Conservation (phyloP, 352 stramenopile genomes). For the Vaucheria bursata region DNA sequence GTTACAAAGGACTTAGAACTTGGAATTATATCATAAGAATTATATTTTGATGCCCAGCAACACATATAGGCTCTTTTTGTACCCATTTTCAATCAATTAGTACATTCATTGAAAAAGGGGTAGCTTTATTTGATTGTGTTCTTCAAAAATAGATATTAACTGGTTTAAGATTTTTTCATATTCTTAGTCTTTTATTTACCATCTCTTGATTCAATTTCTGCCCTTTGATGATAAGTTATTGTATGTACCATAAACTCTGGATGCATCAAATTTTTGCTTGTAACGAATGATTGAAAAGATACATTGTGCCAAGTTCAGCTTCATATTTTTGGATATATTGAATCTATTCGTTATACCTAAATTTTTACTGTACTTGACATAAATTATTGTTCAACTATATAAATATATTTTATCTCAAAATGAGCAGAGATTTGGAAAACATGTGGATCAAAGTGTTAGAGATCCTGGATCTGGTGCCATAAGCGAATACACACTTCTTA, state of each 20-base stretch:
- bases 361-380: background rate
- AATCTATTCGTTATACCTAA: too few relatives aligned
- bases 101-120: too few relatives aligned
- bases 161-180: background rate
- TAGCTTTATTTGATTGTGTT: too few relatives aligned
- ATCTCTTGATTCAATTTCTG: background rate
- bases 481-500: constrained; percentile 50
- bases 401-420: background rate
- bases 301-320: too few relatives aligned
- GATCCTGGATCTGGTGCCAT: constrained; percentile 16
- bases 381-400: background rate
- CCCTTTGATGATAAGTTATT: background rate
- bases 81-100: too few relatives aligned
- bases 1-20: too few relatives aligned
- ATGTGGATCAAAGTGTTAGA: constrained; percentile 50
- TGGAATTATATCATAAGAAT: too few relatives aligned
- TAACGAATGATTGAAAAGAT: too few relatives aligned
- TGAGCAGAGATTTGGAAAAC: constrained; percentile 49
- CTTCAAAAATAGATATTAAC: background rate
- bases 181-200: background rate
- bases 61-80: too few relatives aligned
- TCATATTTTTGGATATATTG: too few relatives aligned
- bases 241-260: background rate
- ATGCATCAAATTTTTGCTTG: too few relatives aligned
- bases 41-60: too few relatives aligned